Evolutionary conservation across 306 rosid species (phyloP).

Genomic region (Ziziphus jujuba): DNA sequence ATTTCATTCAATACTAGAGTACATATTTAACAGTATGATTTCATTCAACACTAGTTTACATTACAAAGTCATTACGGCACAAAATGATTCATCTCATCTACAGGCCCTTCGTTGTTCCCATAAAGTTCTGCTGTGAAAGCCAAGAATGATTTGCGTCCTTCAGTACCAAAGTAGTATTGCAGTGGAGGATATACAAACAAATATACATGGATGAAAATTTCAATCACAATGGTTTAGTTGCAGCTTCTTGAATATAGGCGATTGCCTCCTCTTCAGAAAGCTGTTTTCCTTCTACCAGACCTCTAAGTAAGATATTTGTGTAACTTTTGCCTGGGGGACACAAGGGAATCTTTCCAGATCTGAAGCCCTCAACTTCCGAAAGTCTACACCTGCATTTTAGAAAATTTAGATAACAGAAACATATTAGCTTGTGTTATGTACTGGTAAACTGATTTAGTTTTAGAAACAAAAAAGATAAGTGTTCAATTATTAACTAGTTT

Average conservation of each 20-base stretch:
- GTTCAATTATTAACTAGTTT: not conserved
- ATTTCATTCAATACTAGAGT: too few relatives aligned
- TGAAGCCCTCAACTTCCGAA: conserved; percentile 43
- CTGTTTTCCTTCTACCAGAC: conserved; percentile 71
- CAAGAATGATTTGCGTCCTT: too few relatives aligned
- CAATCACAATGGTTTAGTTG: conserved; percentile 4
- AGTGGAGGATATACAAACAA: conserved; percentile 3
- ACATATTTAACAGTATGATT: too few relatives aligned
- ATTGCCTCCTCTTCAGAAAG: conserved; percentile 69
- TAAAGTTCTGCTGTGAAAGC: too few relatives aligned
- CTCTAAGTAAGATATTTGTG: conserved; percentile 50
- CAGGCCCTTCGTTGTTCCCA: too few relatives aligned
- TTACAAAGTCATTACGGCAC: too few relatives aligned
- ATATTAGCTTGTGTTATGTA: not conserved
- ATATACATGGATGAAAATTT: not conserved
- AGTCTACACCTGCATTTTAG: conserved; percentile 49
- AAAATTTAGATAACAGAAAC: not conserved
- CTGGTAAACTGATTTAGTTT: too few relatives aligned
- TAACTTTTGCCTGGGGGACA: conserved; percentile 59
- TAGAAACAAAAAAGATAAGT: not conserved
- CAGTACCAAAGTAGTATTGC: too few relatives aligned
- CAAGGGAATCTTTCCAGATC: conserved; percentile 58
- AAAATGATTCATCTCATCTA: too few relatives aligned
- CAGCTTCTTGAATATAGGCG: conserved; percentile 54
- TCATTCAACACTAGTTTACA: too few relatives aligned